phyloP scores from a whole-genome alignment of 2,329 filamentous ascomycete species.

The Proliferodiscus dingleyae region DNA sequence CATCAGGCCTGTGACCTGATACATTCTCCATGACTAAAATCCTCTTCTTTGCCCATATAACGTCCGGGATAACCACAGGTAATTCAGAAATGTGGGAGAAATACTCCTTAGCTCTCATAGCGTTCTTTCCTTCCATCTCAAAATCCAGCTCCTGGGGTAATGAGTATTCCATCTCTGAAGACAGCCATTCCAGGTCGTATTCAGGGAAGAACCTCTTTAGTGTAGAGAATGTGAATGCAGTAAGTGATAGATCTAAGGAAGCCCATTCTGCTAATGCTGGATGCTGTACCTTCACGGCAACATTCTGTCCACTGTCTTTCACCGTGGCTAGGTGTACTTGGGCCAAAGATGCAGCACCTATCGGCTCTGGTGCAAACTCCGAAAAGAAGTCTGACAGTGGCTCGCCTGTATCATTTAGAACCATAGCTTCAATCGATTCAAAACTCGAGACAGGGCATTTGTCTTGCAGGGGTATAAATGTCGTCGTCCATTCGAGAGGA shows the following conservation, averaged over 20 bases:
- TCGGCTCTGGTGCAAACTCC: constrained; percentile 73
- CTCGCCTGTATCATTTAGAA: constrained; percentile 73
- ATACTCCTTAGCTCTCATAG: constrained; percentile 71
- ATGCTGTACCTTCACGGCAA: constrained; percentile 97
- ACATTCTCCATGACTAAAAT: constrained; percentile 96
- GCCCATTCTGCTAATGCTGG: constrained; percentile 86
- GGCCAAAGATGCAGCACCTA: constrained; percentile 88
- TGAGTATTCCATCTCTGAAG: constrained; percentile 85
- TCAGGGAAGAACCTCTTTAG: constrained; percentile 93
- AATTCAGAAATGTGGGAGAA: constrained; percentile 69
- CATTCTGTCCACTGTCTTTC: constrained; percentile 74
- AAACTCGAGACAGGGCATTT: constrained; percentile 89
- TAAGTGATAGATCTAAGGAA: constrained; percentile 79
- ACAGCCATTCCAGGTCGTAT: constrained; percentile 95
- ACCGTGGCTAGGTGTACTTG: constrained; percentile 89
- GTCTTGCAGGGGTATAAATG: constrained; percentile 94
- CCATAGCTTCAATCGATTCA: constrained; percentile 83
- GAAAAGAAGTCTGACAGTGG: constrained; percentile 79
- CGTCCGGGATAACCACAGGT: constrained; percentile 84
- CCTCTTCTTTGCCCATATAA: constrained; percentile 82
- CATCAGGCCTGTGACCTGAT: constrained; percentile 79
- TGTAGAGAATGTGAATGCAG: constrained; percentile 81
- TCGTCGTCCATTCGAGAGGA: constrained; percentile 87
- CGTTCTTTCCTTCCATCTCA: constrained; percentile 77
- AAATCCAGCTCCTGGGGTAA: constrained; percentile 92